Conservation (phyloP, 768 basidiomycete genomes). For the Tephrocybe sp. region DNA sequence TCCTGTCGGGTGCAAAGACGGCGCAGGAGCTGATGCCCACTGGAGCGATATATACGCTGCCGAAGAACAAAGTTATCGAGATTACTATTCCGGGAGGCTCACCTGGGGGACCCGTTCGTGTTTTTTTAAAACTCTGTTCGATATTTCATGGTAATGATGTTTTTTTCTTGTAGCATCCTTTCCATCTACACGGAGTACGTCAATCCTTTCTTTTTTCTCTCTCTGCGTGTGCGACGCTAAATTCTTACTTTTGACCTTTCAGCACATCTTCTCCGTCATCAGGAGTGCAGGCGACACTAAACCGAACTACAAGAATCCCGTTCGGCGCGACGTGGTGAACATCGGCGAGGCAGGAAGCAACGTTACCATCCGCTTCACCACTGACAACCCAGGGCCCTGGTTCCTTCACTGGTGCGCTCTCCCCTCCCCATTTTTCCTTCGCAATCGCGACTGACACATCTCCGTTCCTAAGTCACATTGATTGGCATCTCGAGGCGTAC, state of each 20-base stretch:
- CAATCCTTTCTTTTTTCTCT: too few relatives aligned
- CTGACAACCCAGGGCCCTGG: slow-evolving; percentile 70
- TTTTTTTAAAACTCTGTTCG: background rate
- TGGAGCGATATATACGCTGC: slow-evolving; percentile 34
- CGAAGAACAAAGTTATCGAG: slow-evolving; percentile 37
- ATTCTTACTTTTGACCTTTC: background rate
- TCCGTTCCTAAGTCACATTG: slow-evolving; percentile 26
- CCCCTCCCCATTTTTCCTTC: background rate
- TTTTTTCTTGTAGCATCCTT: slow-evolving; percentile 26
- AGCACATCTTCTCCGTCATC: slow-evolving; percentile 38
- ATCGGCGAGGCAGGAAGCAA: slow-evolving; percentile 40
- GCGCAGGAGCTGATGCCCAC: slow-evolving; percentile 29
- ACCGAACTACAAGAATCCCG: slow-evolving; percentile 45
- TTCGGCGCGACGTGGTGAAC: slow-evolving; percentile 33
- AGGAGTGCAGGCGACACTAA: slow-evolving; percentile 27
- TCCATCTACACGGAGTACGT: slow-evolving; percentile 40
- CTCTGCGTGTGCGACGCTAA: too few relatives aligned
- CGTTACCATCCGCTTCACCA: slow-evolving; percentile 57
- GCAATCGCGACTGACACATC: too few relatives aligned
- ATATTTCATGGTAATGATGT: background rate
- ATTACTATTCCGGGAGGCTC: slow-evolving; percentile 32
- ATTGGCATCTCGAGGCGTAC: slow-evolving; percentile 34
- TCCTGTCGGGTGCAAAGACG: slow-evolving; percentile 37
- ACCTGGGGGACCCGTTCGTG: slow-evolving; percentile 18
- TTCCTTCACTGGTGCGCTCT: slow-evolving; percentile 39